Percentiles rank a stretch among this genome's conserved stretches.
These are phyloP conservation scores for Sphaerobolus stellatus DNA, from an alignment of 1,284 basidiomycete genomes.

Conservation along the genomic window DNA sequence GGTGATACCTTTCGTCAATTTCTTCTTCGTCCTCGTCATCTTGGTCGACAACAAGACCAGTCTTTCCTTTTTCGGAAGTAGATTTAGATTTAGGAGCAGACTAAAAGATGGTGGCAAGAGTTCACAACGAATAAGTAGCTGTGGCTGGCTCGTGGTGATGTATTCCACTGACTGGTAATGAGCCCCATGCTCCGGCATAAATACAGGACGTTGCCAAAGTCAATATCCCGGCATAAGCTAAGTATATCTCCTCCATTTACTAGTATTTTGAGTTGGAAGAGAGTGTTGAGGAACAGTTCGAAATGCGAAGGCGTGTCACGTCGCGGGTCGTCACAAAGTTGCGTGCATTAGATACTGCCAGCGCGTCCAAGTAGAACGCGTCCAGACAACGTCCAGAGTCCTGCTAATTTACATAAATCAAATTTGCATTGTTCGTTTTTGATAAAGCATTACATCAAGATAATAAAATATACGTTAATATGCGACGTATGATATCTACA, in stretches of 20 bases:
- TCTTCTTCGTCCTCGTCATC: constrained; percentile 44
- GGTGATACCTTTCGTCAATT: constrained; percentile 42
- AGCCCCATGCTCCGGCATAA: constrained; percentile 65
- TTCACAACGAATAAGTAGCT: constrained; percentile 2
- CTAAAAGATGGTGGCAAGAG: neutral
- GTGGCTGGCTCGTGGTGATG: neutral
- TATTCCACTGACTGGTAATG: constrained; percentile 51
- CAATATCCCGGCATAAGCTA: constrained; percentile 62
- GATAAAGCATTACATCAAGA: no score
- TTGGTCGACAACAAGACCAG: no score
- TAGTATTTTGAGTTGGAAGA: neutral
- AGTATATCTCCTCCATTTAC: constrained; percentile 9
- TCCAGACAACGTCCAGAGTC: no score
- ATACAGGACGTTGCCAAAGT: constrained; percentile 60
- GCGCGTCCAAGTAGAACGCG: no score
- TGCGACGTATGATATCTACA: no score
- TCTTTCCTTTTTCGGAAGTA: constrained; percentile 10
- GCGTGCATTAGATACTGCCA: no score
- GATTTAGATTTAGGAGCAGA: constrained; percentile 6
- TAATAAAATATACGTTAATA: no score
- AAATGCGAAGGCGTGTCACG: no score
- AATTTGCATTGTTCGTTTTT: no score
- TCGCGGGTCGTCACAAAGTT: no score
- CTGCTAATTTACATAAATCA: no score
- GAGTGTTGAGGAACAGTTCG: neutral